phyloP scores from a whole-genome alignment of 2,329 filamentous ascomycete genomes.

The Penicillium vulpinum region DNA sequence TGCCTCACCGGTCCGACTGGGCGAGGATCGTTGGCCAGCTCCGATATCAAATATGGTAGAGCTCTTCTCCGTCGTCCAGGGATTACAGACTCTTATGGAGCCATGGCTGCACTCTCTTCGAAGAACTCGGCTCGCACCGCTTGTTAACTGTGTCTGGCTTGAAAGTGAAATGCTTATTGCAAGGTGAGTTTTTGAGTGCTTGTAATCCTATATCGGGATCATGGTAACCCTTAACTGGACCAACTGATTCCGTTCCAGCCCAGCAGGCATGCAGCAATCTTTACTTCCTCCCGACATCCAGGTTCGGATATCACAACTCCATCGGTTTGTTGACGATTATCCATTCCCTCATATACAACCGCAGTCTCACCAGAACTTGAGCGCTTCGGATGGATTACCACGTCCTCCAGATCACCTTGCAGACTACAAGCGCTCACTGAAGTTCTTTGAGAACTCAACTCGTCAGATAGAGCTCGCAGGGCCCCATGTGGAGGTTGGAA shows the following conservation, averaged over 20 bases:
- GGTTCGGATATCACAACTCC: conserved; percentile 13
- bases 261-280: conserved; percentile 11
- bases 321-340: conserved; percentile 18
- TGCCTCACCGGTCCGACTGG: conserved; percentile 12
- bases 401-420: conserved; percentile 1
- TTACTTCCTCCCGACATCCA: conserved; percentile 19
- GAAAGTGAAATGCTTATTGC: conserved; percentile 14
- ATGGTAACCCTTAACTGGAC: not conserved
- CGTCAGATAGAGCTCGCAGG: conserved; percentile 21
- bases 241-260: conserved; percentile 5
- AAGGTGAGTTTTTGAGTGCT: conserved; percentile 8
- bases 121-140: conserved; percentile 16
- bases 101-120: conserved; percentile 16
- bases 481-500: conserved; percentile 17
- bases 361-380: not conserved
- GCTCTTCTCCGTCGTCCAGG: conserved; percentile 19
- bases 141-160: conserved; percentile 17
- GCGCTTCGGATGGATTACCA: not conserved
- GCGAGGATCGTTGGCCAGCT: conserved; percentile 14
- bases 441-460: conserved; percentile 8
- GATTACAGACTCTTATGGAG: conserved; percentile 20
- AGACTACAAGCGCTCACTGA: conserved; percentile 14
- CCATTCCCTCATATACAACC: conserved; percentile 6
- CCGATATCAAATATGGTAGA: conserved; percentile 21
- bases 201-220: no score